Evolutionary conservation across 2,329 filamentous ascomycete genomes (phyloP), one percentile per base, ranked within the genome.

Genomic region (Exophiala calicioides): DNA sequence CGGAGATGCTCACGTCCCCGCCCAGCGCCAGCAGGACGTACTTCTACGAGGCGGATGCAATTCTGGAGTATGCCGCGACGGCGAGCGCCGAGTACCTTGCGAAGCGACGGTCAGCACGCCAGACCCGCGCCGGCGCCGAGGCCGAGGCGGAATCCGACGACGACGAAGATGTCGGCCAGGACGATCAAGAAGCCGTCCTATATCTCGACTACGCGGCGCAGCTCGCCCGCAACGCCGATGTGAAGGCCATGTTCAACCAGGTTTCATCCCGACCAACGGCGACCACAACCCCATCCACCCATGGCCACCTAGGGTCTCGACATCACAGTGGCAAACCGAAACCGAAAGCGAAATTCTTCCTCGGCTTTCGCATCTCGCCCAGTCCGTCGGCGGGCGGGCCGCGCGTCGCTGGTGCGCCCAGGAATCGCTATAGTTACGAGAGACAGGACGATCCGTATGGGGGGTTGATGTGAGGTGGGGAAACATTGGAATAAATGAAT

Each of bases 391-490:
- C 33, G 5, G 35, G 13, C 23, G 20, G 13, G 10, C 16, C 19
- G 23, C 40, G 40, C 13, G 34, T 33, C 20, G 15, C 38, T 29
- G 29, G 29, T 20, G 29, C 15, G 33, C 31, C 35, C 32, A 19
- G 23, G 42, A 46, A 24, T 12, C 35, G 37, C 29, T 23, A 31
- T 9, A 39, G 20, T n/a, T 47, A 15, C 12, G 37, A 50, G 20
- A 30, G 50, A 26, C 46, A 44, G 34, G 50, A 53, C 34, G 50
- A 53, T 41, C 46, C 46, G 15, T 53, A 53, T 32, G 46, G 39
- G 4, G 46, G 50, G 29, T 31, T 53, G 21, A 53, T 53, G 50
- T 53, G 33, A 44, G 35, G 30, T 6, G 15, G 12, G n/a, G 8
- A 16, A 13, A 9, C 32, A 7, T 19, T 35, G 32, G 5, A 9